Evolutionary conservation across 106 monocot genomes (phyloP).

Genomic region (Gastrodia elata): DNA sequence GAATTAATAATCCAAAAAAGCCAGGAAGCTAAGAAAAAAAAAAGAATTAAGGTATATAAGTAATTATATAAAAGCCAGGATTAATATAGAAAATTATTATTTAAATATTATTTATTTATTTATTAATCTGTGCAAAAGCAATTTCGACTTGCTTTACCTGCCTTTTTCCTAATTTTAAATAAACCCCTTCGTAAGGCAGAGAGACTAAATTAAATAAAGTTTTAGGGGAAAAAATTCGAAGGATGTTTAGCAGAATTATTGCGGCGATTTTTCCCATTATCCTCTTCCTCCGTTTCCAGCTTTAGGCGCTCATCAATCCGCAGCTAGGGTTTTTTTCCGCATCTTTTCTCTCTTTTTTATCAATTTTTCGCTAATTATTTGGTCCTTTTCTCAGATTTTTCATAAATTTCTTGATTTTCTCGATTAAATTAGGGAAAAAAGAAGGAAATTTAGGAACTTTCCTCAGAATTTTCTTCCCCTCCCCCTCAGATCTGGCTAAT

Average conservation of each 20-base stretch:
- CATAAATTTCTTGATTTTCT: slow-evolving; percentile 9
- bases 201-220: neutral
- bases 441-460: slow-evolving; percentile 1
- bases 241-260: slow-evolving; percentile 6
- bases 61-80: neutral
- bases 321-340: neutral
- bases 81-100: neutral
- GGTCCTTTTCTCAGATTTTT: slow-evolving; percentile 5
- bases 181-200: neutral
- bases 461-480: neutral
- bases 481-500: too few relatives aligned
- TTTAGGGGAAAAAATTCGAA: neutral
- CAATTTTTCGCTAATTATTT: slow-evolving; percentile 2
- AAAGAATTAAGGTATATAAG: neutral
- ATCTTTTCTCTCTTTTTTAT: neutral
- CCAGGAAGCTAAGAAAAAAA: too few relatives aligned
- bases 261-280: slow-evolving; percentile 8
- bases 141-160: slow-evolving; percentile 15
- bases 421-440: slow-evolving; percentile 8
- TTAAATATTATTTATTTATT: neutral
- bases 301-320: neutral
- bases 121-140: slow-evolving; percentile 14
- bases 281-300: neutral
- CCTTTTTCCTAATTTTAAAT: neutral
- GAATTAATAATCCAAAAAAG: too few relatives aligned